Evolutionary conservation across 768 basidiomycete genomes (phyloP).

Genomic region (Lepiota brunneoincarnata): DNA sequence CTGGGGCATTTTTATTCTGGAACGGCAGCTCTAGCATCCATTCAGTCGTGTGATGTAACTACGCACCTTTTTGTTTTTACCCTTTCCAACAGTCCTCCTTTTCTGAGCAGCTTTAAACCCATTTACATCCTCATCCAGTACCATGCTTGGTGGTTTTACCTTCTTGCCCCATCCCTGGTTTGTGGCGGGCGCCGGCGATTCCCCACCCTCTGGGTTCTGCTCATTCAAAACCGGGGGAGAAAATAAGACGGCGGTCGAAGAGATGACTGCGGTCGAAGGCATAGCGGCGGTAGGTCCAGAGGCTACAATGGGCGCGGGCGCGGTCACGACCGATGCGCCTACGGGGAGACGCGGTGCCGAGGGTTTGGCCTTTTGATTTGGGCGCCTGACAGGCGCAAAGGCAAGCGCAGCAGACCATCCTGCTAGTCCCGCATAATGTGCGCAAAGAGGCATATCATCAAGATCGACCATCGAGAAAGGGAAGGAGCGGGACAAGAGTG

Average conservation of each 20-base stretch:
- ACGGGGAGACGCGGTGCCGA: conserved; percentile 52
- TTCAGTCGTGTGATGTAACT: background rate
- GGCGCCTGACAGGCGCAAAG: conserved; percentile 79
- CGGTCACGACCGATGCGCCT: conserved; percentile 56
- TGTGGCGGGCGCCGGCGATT: conserved; percentile 23
- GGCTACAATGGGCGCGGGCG: conserved; percentile 24
- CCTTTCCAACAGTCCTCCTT: conserved; percentile 47
- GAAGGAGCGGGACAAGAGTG: conserved; percentile 30
- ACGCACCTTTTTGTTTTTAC: conserved; percentile 64
- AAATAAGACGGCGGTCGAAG: conserved; percentile 64
- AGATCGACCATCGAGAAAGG: conserved; percentile 14
- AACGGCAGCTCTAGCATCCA: background rate
- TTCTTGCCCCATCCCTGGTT: conserved; percentile 82
- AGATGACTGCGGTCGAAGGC: conserved; percentile 24
- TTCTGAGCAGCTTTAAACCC: conserved; percentile 67
- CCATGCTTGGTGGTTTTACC: conserved; percentile 88
- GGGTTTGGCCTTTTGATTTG: conserved; percentile 56
- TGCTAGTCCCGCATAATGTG: conserved; percentile 31
- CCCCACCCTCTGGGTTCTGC: conserved; percentile 22
- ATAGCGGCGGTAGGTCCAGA: background rate
- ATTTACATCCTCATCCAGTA: conserved; percentile 86
- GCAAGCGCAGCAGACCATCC: conserved; percentile 90
- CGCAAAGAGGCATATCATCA: background rate
- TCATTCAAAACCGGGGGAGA: conserved; percentile 65
- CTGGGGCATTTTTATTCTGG: conserved; percentile 60